Evolutionary conservation across 179 eudicot species (phyloP).

Genomic region (Dionaea muscipula): DNA sequence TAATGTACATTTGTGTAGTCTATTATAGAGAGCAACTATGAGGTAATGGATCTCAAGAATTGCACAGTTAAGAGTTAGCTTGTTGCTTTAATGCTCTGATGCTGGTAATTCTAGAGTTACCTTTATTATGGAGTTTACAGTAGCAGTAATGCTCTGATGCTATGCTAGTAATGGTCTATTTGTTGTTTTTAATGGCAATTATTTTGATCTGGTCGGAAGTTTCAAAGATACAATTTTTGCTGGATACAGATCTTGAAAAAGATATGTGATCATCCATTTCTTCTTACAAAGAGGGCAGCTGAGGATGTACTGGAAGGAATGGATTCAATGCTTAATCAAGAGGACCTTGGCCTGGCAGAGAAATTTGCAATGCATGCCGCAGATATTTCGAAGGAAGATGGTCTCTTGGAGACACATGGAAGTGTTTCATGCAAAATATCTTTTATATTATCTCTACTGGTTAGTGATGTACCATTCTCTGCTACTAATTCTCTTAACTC

Average conservation of each 20-base stretch:
- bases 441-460: conserved; percentile 71
- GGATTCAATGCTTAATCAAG: conserved; percentile 61
- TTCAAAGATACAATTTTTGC: neutral
- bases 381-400: conserved; percentile 44
- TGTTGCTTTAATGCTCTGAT: no score
- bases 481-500: neutral
- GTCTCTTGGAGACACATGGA: conserved; percentile 44
- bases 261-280: conserved; percentile 97
- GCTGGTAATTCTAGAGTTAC: no score
- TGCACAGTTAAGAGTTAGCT: no score
- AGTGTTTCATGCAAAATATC: conserved; percentile 87
- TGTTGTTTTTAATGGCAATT: neutral
- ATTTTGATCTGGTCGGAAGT: neutral
- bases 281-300: conserved; percentile 92
- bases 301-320: conserved; percentile 93
- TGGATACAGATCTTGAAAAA: conserved; percentile 73
- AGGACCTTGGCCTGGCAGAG: conserved; percentile 67
- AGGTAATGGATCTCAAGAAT: no score
- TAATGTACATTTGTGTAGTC: no score
- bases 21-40: no score
- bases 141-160: neutral
- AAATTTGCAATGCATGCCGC: conserved; percentile 84
- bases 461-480: conserved; percentile 20
- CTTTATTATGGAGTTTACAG: no score
- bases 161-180: neutral